These are phyloP conservation scores for Erythrophleum fordii DNA, from an alignment of 306 rosid genomes.

Conservation along the genomic window DNA sequence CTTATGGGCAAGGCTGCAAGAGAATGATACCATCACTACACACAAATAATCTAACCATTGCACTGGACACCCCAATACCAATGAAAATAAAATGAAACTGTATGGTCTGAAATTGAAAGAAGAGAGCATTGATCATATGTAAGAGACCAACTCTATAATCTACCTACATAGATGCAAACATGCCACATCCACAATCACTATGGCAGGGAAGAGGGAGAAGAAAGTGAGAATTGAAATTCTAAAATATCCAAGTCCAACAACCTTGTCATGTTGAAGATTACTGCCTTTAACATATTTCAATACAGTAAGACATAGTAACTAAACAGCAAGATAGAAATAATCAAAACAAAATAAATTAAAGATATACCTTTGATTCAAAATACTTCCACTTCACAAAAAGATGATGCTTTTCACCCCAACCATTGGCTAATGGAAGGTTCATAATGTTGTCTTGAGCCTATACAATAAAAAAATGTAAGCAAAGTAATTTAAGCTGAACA, in stretches of 20 bases:
- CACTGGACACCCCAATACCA: no score
- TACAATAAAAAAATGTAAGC: conserved; percentile 36
- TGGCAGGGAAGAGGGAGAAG: background rate
- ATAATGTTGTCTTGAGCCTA: conserved; percentile 97
- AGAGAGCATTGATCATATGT: background rate
- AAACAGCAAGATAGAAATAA: conserved; percentile 16
- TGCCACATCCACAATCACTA: background rate
- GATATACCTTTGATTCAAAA: conserved; percentile 83
- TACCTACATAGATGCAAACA: background rate
- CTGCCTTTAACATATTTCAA: background rate
- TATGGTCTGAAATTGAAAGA: background rate
- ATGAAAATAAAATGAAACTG: no score
- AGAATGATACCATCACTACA: no score
- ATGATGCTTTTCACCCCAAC: conserved; percentile 95
- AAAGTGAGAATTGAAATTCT: background rate
- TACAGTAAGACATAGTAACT: conserved; percentile 16
- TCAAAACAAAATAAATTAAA: background rate
- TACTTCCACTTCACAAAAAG: conserved; percentile 89
- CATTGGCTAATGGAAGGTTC: conserved; percentile 86
- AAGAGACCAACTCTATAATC: background rate
- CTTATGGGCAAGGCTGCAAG: no score
- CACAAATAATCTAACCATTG: no score
- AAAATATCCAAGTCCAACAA: background rate
- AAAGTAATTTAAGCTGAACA: conserved; percentile 7
- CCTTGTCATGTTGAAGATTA: background rate